Conservation (phyloP, 2,329 filamentous ascomycete species). For the Fusarium liriodendri region DNA sequence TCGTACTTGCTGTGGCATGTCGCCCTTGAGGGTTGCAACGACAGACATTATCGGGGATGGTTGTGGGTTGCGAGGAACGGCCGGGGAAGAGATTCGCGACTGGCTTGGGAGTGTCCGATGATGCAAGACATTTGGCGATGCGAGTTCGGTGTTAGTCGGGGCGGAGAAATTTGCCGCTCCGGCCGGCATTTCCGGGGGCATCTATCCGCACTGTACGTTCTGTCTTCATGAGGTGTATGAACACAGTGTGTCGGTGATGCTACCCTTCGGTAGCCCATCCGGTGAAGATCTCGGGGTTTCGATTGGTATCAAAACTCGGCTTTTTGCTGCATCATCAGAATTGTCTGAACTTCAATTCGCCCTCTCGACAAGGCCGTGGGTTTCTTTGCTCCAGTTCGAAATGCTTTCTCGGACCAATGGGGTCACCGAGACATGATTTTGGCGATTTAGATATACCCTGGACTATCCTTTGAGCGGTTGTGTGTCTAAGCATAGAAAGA, state of each 20-base stretch:
- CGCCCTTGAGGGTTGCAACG: constrained; percentile 58
- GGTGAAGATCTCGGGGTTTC: constrained; percentile 1
- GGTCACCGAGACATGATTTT: background rate
- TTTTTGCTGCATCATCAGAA: background rate
- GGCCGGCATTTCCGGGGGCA: constrained; percentile 23
- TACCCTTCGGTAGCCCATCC: background rate
- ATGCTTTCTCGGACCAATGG: background rate
- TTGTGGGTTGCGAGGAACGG: constrained; percentile 30
- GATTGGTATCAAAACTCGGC: background rate
- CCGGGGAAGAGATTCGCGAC: constrained; percentile 35
- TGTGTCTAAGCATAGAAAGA: background rate
- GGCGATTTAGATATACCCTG: background rate
- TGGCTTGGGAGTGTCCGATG: constrained; percentile 35
- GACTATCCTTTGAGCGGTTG: background rate
- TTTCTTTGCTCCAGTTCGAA: background rate
- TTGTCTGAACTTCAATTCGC: background rate
- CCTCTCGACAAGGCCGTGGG: background rate
- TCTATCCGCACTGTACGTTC: background rate
- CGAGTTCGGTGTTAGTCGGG: constrained; percentile 49
- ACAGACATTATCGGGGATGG: constrained; percentile 53
- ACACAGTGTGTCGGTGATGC: constrained; percentile 11
- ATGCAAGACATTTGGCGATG: constrained; percentile 44
- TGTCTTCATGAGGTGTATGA: accelerated
- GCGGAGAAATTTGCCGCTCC: constrained; percentile 50
- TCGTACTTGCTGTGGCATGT: constrained; percentile 67